Evolutionary conservation across 305 asterid species (phyloP).

Genomic region (Fraxinus dipetala): DNA sequence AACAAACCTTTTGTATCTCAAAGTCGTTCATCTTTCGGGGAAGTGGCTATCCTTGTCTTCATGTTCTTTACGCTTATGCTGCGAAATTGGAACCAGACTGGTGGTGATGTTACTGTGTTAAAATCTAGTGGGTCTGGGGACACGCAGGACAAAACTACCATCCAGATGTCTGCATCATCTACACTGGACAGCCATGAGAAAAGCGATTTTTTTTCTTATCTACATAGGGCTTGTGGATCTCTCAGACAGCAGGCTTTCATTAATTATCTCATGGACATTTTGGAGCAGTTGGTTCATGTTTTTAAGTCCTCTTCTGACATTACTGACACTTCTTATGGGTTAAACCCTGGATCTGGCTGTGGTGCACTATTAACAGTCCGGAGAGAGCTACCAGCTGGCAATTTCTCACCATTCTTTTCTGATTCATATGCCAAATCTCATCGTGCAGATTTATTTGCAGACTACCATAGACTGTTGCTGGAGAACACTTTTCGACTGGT

Average conservation of each 20-base stretch:
- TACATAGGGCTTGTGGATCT: slow-evolving; percentile 69
- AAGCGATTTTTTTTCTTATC: slow-evolving; percentile 58
- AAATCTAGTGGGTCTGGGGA: slow-evolving; percentile 65
- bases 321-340: slow-evolving; percentile 59
- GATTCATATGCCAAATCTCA: slow-evolving; percentile 94
- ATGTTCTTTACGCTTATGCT: slow-evolving; percentile 98
- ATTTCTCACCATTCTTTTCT: slow-evolving; percentile 90
- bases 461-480: slow-evolving; percentile 77
- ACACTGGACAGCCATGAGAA: slow-evolving; percentile 62
- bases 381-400: slow-evolving; percentile 96
- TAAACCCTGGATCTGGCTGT: slow-evolving; percentile 76
- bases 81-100: slow-evolving; percentile 98
- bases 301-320: slow-evolving; percentile 70
- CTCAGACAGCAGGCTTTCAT: slow-evolving; percentile 86
- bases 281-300: slow-evolving; percentile 83
- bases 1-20: slow-evolving; percentile 62
- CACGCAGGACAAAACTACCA: slow-evolving; percentile 57
- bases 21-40: slow-evolving; percentile 83
- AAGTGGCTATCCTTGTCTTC: slow-evolving; percentile 75
- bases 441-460: slow-evolving; percentile 88
- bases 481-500: slow-evolving; percentile 92
- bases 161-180: slow-evolving; percentile 55
- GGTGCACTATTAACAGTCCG: slow-evolving; percentile 85
- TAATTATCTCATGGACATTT: slow-evolving; percentile 91
- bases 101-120: slow-evolving; percentile 61